Evolutionary conservation across 2,329 filamentous ascomycete species (phyloP), one percentile per base, ranked within the genome.

Genomic region (Fusarium staphyleae): DNA sequence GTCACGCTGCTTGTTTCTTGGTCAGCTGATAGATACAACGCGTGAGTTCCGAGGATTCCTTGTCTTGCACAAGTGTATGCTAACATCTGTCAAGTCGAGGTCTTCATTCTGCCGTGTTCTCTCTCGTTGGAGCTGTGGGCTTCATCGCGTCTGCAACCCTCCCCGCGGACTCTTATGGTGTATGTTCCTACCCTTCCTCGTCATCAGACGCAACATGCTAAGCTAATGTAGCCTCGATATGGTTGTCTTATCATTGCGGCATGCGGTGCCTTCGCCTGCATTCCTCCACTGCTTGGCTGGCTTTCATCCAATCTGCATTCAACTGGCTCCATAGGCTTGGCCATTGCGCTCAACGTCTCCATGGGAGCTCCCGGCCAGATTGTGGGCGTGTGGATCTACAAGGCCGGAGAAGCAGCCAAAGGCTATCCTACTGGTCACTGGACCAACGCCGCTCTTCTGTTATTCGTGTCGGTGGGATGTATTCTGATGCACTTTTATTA

Each of bases 321-420:
- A 35, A 88, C 86, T 0, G 81, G 81, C 0, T 80, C 85, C 0
- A 81, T 83, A 1, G 86, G 86, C 0, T 75, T 90, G 10, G 87
- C 86, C 0, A 87, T 89, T 37, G 87, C 86, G 0, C 69, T 90
- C 47, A 89, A 89, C 59, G 81, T 89, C 15, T 84, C 82, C 0
- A 79, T 87, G 44, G 78, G 77, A 34, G 86, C 85, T 0, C 86
- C 85, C 0, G 87, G 87, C 0, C 87, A 89, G 68, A 89, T 89
- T 32, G 81, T 84, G 0, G 87, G 86, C 0, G 86, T 88, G 1
- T 90, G 86, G 86, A 89, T 89, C 48, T 90, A 89, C 71, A 87
- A 87, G 64, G 76, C 81, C 1, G 72, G 81, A 4, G 86, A 90
- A 69, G 81, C 78, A 6, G 67, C 72, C 12, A 74, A 63, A 10